Evolutionary conservation across 148 eudicot species (phyloP).

Genomic region (Spergularia marina): DNA sequence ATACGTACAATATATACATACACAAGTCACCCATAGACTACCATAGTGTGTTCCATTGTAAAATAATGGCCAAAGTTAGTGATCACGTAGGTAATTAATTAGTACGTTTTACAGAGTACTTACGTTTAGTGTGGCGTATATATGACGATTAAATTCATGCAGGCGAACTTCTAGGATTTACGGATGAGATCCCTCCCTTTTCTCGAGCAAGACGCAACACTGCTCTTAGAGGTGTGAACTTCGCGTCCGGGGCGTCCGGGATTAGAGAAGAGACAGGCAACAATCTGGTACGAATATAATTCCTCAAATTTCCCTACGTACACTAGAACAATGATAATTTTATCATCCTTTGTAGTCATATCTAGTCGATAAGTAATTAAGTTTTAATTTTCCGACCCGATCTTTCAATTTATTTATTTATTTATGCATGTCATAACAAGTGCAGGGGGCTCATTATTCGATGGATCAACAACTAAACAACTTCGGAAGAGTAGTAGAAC

Average conservation of each 20-base stretch:
- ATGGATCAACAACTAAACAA: conserved; percentile 72
- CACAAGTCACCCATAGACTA: too few species aligned
- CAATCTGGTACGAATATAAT: conserved; percentile 46
- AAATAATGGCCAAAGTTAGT: too few species aligned
- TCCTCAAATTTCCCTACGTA: too few species aligned
- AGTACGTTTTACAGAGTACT: too few species aligned
- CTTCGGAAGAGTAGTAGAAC: conserved; percentile 49
- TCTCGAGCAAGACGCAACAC: conserved; percentile 40
- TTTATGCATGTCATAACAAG: not conserved
- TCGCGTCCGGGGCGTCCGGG: conserved; percentile 89
- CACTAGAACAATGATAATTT: too few species aligned
- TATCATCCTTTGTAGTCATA: too few species aligned
- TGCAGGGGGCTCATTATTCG: conserved; percentile 64
- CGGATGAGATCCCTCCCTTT: conserved; percentile 59
- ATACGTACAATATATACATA: too few species aligned
- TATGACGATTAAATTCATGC: not conserved
- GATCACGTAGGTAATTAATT: too few species aligned
- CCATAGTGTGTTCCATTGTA: too few species aligned
- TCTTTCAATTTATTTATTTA: not conserved
- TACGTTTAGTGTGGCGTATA: not conserved
- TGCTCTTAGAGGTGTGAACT: conserved; percentile 55
- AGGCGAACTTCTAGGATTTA: conserved; percentile 82
- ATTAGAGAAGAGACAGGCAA: conserved; percentile 84
- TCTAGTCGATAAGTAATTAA: too few species aligned
- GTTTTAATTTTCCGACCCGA: too few species aligned